Base-by-base conservation (phyloP, 139 green algal species). In the Micractinium conductrix region DNA sequence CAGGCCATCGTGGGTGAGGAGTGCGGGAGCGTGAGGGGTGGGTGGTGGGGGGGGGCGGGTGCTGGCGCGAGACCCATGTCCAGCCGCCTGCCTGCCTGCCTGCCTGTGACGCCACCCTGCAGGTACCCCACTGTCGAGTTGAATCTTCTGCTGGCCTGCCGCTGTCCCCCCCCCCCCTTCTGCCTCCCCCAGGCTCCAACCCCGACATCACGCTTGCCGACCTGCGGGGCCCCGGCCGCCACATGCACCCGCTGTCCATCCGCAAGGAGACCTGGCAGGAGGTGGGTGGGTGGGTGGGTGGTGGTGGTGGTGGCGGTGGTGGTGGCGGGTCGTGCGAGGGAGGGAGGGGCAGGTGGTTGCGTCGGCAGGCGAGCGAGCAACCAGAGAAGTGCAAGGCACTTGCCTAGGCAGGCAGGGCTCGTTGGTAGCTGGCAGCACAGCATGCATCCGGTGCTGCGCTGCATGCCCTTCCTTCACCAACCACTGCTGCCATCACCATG, bases 191-290 rank as follows among this genome's bases (percentile, higher is more conserved):
- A 38, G 60, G 76, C 14, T 58, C 50, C 55, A 86, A 81, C 42
- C 33, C 60, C 22, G 89, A 92, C 35, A n/a, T 92, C 16, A 62
- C 33, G 1, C 38, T 48, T 4, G 44, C 71, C 35, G 87, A 91
- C 73, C 78, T 92, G 38, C 55, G 58, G 8, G 70, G 71, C 53
- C 43, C 74, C n/a, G 78, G 42, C 35, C 74, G 74, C 30, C 78
- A 81, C 33, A 5, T 48, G 24, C 69, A 53, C 68, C 45, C 81
- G 33, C 69, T 84, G 30, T 7, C 30, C 9, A 38, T 90, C 30
- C 79, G 88, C 75, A 68, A 50, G 63, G 80, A 90, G 48, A 95
- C 89, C 14, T 96, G 93, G 93, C 88, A 88, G 35, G 92, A 96
- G 79, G 78, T 83, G 78, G 9, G 74, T 40, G 33, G 8, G 14